phyloP scores from a whole-genome alignment of 2,329 filamentous ascomycete species.

The Cryphonectria nitschkei region DNA sequence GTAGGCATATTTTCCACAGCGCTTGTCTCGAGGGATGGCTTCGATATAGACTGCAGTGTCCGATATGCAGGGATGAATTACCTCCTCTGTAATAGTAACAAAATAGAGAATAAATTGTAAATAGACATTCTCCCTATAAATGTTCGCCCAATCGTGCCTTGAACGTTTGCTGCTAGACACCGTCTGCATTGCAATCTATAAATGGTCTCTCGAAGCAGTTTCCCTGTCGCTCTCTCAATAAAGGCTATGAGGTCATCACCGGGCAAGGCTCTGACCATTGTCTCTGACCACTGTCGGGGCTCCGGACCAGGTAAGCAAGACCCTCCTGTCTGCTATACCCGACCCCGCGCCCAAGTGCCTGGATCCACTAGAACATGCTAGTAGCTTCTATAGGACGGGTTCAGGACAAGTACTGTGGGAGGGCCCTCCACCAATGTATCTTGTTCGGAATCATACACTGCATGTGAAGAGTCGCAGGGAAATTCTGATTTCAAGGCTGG shows the following conservation, averaged over 20 bases:
- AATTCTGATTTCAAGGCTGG: not conserved
- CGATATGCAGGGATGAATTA: conserved; percentile 88
- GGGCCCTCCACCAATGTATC: not conserved
- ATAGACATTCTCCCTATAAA: conserved; percentile 1
- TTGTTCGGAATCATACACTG: not conserved
- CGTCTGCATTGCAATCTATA: not conserved
- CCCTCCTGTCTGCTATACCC: not conserved
- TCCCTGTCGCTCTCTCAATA: not conserved
- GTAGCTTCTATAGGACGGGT: not conserved
- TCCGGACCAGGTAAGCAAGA: not conserved
- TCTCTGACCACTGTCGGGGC: not conserved
- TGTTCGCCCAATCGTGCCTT: not conserved
- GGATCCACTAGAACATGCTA: conserved; percentile 12
- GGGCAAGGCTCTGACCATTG: not conserved
- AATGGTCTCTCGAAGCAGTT: not conserved
- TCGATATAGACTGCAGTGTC: conserved; percentile 89
- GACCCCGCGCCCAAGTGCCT: not conserved
- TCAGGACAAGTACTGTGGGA: too few relatives aligned
- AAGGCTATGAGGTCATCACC: conserved; percentile 13
- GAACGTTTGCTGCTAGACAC: not conserved
- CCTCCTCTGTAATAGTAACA: conserved; percentile 69
- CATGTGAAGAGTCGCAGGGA: not conserved
- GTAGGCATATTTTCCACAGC: conserved; percentile 93
- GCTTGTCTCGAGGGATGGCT: conserved; percentile 95
- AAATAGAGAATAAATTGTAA: not conserved